Conservation (phyloP, 306 rosid genomes). For the Malus domestica region DNA sequence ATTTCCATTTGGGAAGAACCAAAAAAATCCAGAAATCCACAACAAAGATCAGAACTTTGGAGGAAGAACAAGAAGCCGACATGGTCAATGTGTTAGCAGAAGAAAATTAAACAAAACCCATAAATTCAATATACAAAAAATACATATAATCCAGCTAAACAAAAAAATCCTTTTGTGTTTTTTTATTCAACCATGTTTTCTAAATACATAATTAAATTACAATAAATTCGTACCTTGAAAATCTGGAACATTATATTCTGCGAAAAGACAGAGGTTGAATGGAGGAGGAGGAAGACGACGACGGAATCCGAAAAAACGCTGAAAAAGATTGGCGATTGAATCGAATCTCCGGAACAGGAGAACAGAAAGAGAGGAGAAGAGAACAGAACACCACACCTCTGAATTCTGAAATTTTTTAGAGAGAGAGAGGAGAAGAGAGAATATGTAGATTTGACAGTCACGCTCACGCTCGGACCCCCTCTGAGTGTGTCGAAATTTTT, state of each 20-base stretch:
- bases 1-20: neutral
- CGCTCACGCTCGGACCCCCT: conserved; percentile 51
- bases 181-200: neutral
- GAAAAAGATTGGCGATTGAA: conserved; percentile 57
- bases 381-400: conserved; percentile 24
- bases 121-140: neutral
- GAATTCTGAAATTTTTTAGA: conserved; percentile 28
- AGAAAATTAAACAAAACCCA: conserved; percentile 17
- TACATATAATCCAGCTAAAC: neutral
- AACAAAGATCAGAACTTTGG: neutral
- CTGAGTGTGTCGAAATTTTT: conserved; percentile 20
- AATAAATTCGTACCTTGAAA: conserved; percentile 63
- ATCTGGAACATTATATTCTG: conserved; percentile 70
- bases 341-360: conserved; percentile 58
- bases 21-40: neutral
- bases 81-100: conserved; percentile 28
- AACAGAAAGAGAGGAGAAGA: conserved; percentile 27
- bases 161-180: neutral
- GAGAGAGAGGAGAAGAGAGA: conserved; percentile 32
- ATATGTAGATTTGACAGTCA: conserved; percentile 89
- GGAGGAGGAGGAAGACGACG: conserved; percentile 41
- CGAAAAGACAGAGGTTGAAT: conserved; percentile 42
- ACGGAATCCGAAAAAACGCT: conserved; percentile 51
- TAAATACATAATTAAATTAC: neutral
- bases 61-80: conserved; percentile 6